phyloP scores from a whole-genome alignment of 2,329 filamentous ascomycete species.

The Malbranchea zuffiana region DNA sequence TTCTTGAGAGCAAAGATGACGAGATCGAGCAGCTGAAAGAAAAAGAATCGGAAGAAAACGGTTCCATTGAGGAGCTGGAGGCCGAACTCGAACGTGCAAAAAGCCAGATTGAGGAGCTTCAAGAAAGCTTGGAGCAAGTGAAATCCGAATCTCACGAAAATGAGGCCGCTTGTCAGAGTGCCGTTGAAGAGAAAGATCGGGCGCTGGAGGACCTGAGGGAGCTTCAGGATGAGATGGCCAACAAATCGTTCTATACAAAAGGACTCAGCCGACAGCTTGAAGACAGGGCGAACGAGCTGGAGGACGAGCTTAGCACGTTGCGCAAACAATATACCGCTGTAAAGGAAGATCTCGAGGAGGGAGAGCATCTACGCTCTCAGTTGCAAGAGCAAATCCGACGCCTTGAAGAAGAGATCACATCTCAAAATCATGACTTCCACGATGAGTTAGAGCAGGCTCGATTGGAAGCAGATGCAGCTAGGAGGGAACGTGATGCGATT shows the following conservation, averaged over 20 bases:
- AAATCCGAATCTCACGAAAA: constrained; percentile 29
- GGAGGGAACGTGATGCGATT: constrained; percentile 33
- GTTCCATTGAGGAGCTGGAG: constrained; percentile 38
- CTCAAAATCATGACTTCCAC: constrained; percentile 29
- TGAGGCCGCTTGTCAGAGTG: constrained; percentile 38
- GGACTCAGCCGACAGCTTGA: constrained; percentile 65
- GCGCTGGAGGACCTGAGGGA: constrained; percentile 47
- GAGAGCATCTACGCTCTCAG: constrained; percentile 30
- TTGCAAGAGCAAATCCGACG: constrained; percentile 31
- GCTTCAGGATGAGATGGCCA: constrained; percentile 64
- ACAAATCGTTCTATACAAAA: constrained; percentile 67
- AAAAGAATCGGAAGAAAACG: constrained; percentile 33
- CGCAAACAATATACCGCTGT: constrained; percentile 37
- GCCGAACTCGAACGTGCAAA: constrained; percentile 38
- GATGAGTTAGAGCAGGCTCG: constrained; percentile 36
- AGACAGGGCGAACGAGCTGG: constrained; percentile 55
- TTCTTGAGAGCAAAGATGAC: constrained; percentile 63
- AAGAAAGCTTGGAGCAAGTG: constrained; percentile 31
- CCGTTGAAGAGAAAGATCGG: constrained; percentile 42
- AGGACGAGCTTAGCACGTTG: constrained; percentile 51
- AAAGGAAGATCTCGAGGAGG: constrained; percentile 36
- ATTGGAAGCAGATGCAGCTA: constrained; percentile 37
- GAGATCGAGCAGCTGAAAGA: constrained; percentile 57
- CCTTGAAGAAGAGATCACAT: constrained; percentile 30
- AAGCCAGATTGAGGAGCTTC: constrained; percentile 35